phyloP scores from a whole-genome alignment of 164 flowering plant genomes.

The Houttuynia cordata region DNA sequence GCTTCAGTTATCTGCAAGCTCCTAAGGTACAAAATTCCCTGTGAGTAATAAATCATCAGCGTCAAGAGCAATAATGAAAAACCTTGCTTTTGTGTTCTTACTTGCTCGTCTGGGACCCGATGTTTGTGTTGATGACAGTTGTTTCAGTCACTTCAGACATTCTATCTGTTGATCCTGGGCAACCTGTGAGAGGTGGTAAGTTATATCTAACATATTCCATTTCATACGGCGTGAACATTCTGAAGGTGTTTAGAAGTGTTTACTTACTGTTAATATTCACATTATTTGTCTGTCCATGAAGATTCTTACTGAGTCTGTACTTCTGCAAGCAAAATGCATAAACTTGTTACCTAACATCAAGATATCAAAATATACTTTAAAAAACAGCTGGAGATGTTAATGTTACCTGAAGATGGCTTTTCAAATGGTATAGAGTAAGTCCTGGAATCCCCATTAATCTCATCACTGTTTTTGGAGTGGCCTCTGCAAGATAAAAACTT shows the following conservation, averaged over 20 bases:
- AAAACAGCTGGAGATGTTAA: no score
- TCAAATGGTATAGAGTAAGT: conserved; percentile 85
- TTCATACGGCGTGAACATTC: background rate
- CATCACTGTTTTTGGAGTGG: conserved; percentile 92
- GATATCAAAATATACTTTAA: background rate
- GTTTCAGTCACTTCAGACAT: conserved; percentile 38
- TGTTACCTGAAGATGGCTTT: conserved; percentile 92
- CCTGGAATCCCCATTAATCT: conserved; percentile 97
- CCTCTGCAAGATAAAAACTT: conserved; percentile 45
- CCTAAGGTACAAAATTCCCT: conserved; percentile 25
- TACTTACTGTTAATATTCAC: conserved; percentile 43
- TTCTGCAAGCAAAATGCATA: conserved; percentile 40
- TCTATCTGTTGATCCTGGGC: conserved; percentile 31
- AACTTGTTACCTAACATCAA: conserved; percentile 4
- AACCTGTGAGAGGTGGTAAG: conserved; percentile 15
- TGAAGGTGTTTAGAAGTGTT: background rate
- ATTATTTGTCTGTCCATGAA: conserved; percentile 53
- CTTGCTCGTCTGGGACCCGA: conserved; percentile 54
- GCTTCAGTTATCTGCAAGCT: conserved; percentile 64
- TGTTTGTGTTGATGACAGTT: conserved; percentile 29
- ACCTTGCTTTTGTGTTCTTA: conserved; percentile 12
- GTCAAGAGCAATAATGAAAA: background rate
- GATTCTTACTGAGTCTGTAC: conserved; percentile 78
- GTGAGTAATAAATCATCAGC: conserved; percentile 6
- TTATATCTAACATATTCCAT: no score